These are phyloP conservation scores for Raphanus raphanistrum DNA, from an alignment of 345 rosid species.

Conservation along the genomic window DNA sequence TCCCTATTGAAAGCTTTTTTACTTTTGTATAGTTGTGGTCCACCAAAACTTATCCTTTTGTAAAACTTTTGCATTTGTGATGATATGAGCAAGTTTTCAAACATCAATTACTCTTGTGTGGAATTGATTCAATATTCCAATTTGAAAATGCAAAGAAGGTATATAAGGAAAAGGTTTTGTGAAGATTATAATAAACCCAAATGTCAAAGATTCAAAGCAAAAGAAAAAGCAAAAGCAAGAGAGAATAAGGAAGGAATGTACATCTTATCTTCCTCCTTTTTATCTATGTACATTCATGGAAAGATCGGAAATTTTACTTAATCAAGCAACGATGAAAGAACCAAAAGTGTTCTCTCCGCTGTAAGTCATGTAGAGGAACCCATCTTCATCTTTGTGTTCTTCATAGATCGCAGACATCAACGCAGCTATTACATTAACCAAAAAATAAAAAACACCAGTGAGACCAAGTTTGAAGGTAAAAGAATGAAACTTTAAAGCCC, in stretches of 20 bases:
- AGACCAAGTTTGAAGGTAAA: not conserved
- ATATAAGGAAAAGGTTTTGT: not conserved
- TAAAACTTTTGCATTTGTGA: not conserved
- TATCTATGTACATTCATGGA: conserved; percentile 26
- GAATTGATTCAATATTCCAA: not conserved
- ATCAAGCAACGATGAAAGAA: conserved; percentile 16
- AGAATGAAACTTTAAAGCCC: not conserved
- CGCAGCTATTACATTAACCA: conserved; percentile 52
- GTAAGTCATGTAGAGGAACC: conserved; percentile 97
- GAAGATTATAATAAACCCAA: conserved; percentile 7
- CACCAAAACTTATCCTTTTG: not conserved
- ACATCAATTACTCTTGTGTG: not conserved
- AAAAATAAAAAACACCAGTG: not conserved
- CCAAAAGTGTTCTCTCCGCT: conserved; percentile 99
- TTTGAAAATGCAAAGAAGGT: not conserved
- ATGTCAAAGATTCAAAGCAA: conserved; percentile 17
- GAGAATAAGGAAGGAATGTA: conserved; percentile 27
- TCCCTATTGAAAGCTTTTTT: not conserved
- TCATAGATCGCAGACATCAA: conserved; percentile 93
- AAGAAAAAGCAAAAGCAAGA: conserved; percentile 1
- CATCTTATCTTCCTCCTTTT: conserved; percentile 31
- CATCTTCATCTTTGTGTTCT: conserved; percentile 96
- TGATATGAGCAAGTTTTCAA: not conserved
- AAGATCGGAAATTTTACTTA: not conserved
- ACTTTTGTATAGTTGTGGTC: not conserved